Evolutionary conservation across 768 basidiomycete genomes (phyloP).

Genomic region (Megacollybia marginata): DNA sequence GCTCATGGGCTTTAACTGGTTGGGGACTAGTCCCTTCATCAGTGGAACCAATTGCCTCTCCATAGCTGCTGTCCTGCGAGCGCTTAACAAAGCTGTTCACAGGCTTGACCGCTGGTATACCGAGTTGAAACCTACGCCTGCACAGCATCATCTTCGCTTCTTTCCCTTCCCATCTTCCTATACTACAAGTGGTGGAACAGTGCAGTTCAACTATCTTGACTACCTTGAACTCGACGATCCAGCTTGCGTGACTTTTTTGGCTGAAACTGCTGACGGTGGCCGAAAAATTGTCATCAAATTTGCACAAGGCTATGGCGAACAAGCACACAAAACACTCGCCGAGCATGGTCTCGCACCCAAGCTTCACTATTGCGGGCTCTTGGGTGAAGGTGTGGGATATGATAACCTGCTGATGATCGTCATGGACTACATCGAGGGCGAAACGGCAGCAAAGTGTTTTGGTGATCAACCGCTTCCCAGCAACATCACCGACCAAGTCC

Average conservation of each 20-base stretch:
- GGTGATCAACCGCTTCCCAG: background rate
- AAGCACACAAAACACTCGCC: slow-evolving; percentile 15
- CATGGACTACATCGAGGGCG: background rate
- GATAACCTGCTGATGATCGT: background rate
- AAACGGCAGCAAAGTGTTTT: background rate
- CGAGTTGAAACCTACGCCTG: background rate
- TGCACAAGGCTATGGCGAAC: slow-evolving; percentile 15
- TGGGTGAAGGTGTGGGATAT: background rate
- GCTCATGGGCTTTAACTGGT: slow-evolving; percentile 14
- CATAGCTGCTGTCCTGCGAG: slow-evolving; percentile 1
- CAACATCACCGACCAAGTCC: background rate
- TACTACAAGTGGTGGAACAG: background rate
- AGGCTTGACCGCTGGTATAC: slow-evolving; percentile 2
- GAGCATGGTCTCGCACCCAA: background rate
- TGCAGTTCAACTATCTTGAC: slow-evolving; percentile 8
- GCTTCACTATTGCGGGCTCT: background rate
- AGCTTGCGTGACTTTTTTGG: slow-evolving; percentile 9
- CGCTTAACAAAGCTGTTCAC: background rate
- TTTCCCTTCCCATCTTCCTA: slow-evolving; percentile 4
- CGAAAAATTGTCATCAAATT: slow-evolving; percentile 21
- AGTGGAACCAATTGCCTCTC: background rate
- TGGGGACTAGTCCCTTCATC: background rate
- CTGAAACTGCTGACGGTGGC: background rate
- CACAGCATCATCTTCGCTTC: slow-evolving; percentile 1
- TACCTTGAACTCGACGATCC: slow-evolving; percentile 3